These are phyloP conservation scores for Asclepias syriaca DNA, from an alignment of 257 asterid species.

Conservation along the genomic window DNA sequence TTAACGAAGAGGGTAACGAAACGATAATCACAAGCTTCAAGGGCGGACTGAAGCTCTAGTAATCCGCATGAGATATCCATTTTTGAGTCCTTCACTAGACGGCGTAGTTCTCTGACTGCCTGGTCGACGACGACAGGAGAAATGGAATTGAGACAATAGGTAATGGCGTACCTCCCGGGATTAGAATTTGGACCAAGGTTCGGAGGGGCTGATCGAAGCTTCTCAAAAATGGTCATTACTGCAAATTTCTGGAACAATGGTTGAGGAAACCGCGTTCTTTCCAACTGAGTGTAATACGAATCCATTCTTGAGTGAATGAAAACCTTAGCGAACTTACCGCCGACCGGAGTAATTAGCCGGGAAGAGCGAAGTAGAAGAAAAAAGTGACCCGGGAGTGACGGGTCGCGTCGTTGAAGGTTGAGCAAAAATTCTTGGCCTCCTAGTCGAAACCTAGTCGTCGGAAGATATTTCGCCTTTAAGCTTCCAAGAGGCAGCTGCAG, in stretches of 20 bases:
- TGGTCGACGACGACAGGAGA: conserved; percentile 77
- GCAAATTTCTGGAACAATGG: conserved; percentile 81
- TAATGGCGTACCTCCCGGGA: conserved; percentile 58
- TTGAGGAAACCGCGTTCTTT: conserved; percentile 71
- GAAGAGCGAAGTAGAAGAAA: neutral
- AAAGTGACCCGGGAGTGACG: neutral
- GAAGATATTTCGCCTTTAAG: no score
- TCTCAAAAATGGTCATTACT: conserved; percentile 65
- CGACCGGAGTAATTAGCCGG: no score
- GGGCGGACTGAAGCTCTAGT: conserved; percentile 82
- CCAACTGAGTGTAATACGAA: conserved; percentile 48
- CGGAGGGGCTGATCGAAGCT: conserved; percentile 60
- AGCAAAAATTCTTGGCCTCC: no score
- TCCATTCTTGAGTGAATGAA: conserved; percentile 12
- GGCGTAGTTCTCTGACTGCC: conserved; percentile 71
- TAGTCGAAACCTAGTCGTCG: no score
- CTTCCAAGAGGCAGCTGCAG: conserved; percentile 23
- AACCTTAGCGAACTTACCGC: no score
- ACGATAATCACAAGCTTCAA: conserved; percentile 37
- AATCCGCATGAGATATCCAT: conserved; percentile 58
- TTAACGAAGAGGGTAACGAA: conserved; percentile 44
- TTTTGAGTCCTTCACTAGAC: conserved; percentile 73
- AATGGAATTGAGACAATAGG: conserved; percentile 66
- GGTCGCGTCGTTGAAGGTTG: neutral
- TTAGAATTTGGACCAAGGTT: conserved; percentile 32